These are phyloP conservation scores for Chaetothyriales sp. DNA, from an alignment of 2,329 filamentous ascomycete species.

Conservation along the genomic window DNA sequence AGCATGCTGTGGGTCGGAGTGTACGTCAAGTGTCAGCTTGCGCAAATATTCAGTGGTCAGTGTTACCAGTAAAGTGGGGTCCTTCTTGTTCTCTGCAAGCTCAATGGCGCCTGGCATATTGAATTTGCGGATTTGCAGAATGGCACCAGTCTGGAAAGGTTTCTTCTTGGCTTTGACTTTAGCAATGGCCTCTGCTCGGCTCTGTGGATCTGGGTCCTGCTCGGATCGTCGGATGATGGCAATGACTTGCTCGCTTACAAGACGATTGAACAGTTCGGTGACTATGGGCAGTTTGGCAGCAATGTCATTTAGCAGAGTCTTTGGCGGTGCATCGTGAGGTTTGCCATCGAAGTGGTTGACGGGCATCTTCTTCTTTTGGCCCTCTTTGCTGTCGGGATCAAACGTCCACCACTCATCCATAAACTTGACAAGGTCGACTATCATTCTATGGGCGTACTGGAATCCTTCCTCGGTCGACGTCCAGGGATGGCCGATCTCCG, in stretches of 20 bases:
- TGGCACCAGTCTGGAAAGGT: slow-evolving; percentile 5
- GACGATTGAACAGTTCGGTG: slow-evolving; percentile 11
- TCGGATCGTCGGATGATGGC: slow-evolving; percentile 6
- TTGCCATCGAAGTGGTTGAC: slow-evolving; percentile 14
- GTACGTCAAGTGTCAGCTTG: slow-evolving; percentile 9
- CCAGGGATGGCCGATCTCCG: slow-evolving; percentile 65
- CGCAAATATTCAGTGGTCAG: slow-evolving; percentile 14
- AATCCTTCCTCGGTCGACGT: slow-evolving; percentile 45
- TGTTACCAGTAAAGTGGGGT: slow-evolving; percentile 50
- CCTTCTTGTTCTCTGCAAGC: slow-evolving; percentile 48
- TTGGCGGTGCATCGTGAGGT: slow-evolving; percentile 14
- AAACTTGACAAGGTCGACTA: slow-evolving; percentile 15
- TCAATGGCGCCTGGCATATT: slow-evolving; percentile 35
- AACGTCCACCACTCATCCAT: slow-evolving; percentile 23
- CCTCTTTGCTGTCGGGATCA: slow-evolving; percentile 10
- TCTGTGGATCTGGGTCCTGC: slow-evolving; percentile 8
- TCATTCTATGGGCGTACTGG: slow-evolving; percentile 10
- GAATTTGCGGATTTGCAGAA: slow-evolving; percentile 11
- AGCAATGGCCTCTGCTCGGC: slow-evolving; percentile 6
- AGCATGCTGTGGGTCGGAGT: slow-evolving; percentile 8
- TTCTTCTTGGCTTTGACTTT: slow-evolving; percentile 7
- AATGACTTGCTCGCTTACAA: slow-evolving; percentile 12
- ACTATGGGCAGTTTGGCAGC: slow-evolving; percentile 11
- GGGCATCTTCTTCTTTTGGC: slow-evolving; percentile 16
- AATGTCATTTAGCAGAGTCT: slow-evolving; percentile 8